Conservation (phyloP, 1,284 basidiomycete species). For the Filobasidium uniguttulatum region DNA sequence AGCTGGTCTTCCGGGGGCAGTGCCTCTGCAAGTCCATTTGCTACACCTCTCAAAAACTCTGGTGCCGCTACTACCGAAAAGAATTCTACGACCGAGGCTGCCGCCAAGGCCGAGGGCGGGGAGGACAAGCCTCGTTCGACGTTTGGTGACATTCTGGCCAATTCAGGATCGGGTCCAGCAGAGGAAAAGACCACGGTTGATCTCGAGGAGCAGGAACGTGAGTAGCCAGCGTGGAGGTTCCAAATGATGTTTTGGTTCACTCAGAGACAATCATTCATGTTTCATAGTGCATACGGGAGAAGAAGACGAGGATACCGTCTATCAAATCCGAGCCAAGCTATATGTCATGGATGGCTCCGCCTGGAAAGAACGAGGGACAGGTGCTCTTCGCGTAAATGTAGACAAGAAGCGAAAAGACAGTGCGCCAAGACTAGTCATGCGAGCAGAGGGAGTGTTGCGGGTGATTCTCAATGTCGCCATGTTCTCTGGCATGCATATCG, state of each 20-base stretch:
- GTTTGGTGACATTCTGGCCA: constrained; percentile 28
- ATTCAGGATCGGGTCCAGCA: constrained; percentile 13
- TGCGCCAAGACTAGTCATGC: constrained; percentile 83
- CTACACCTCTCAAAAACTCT: constrained; percentile 21
- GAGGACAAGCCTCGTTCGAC: constrained; percentile 15
- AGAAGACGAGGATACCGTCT: constrained; percentile 74
- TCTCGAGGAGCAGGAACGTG: constrained; percentile 57
- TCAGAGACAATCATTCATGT: background rate
- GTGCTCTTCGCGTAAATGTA: constrained; percentile 67
- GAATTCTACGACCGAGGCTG: constrained; percentile 41
- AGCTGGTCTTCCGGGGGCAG: constrained; percentile 10
- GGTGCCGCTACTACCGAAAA: constrained; percentile 18
- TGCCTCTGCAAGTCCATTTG: constrained; percentile 14
- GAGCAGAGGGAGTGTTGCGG: constrained; percentile 79
- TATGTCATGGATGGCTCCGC: constrained; percentile 54
- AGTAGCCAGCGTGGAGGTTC: constrained; percentile 21
- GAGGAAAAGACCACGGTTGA: constrained; percentile 37
- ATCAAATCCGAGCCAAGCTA: constrained; percentile 73
- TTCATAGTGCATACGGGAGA: constrained; percentile 68
- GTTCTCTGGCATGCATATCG: constrained; percentile 72
- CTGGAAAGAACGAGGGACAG: constrained; percentile 84
- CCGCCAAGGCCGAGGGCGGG: constrained; percentile 43
- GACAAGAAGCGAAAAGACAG: constrained; percentile 46
- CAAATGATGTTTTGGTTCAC: background rate
- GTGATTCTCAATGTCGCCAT: constrained; percentile 72